These are phyloP conservation scores for Solanum chiquidenum DNA, from an alignment of 257 asterid species.

Conservation along the genomic window DNA sequence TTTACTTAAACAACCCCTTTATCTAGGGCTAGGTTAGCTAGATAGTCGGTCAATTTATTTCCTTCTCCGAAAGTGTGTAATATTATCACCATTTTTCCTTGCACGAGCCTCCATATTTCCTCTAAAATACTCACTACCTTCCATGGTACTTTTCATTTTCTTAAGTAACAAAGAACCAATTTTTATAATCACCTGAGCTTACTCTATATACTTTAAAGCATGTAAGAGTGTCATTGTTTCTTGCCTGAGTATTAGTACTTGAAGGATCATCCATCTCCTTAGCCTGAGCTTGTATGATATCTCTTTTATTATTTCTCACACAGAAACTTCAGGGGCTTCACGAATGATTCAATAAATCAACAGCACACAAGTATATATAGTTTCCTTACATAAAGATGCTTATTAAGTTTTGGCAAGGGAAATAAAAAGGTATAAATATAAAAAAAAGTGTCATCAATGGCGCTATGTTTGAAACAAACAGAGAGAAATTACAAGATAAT, in stretches of 20 bases:
- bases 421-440: background rate
- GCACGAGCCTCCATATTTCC: background rate
- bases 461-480: background rate
- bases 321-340: background rate
- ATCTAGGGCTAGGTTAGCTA: too few species aligned
- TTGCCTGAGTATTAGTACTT: background rate
- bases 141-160: background rate
- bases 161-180: background rate
- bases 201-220: background rate
- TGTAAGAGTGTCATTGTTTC: background rate
- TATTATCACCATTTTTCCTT: too few species aligned
- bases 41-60: too few species aligned
- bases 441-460: background rate
- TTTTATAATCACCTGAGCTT: background rate
- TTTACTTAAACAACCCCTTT: too few species aligned
- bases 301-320: background rate
- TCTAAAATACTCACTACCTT: background rate
- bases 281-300: background rate
- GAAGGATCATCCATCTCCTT: background rate
- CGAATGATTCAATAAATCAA: background rate
- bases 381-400: background rate
- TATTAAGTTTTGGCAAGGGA: background rate
- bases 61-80: background rate
- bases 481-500: background rate
- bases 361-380: background rate